Conservation (phyloP, 176 grass and related monocot genomes). For the Thalia dealbata region DNA sequence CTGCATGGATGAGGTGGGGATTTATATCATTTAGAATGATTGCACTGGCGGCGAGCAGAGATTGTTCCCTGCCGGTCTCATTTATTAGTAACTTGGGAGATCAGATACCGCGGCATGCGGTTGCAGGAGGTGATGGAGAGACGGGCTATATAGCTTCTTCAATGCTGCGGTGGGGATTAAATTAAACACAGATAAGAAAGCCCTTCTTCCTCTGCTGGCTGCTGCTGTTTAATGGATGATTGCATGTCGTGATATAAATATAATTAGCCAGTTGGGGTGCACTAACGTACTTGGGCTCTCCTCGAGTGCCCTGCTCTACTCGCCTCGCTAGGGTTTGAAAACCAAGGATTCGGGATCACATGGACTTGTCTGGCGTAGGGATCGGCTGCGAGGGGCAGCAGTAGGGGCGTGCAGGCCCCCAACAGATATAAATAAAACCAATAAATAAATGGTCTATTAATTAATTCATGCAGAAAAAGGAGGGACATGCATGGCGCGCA, state of each 20-base stretch:
- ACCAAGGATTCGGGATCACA: slow-evolving; percentile 41
- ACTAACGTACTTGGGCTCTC: slow-evolving; percentile 18
- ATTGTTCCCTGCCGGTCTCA: slow-evolving; percentile 26
- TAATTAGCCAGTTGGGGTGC: neutral
- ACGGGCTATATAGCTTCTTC: too few relatives aligned
- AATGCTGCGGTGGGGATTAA: too few relatives aligned
- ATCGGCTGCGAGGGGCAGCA: too few relatives aligned
- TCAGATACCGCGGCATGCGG: neutral
- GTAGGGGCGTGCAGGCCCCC: too few relatives aligned
- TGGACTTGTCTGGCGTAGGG: slow-evolving; percentile 31
- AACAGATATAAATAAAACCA: too few relatives aligned
- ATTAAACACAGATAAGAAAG: too few relatives aligned
- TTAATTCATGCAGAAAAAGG: too few relatives aligned
- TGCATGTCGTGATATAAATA: too few relatives aligned
- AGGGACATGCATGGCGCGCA: too few relatives aligned
- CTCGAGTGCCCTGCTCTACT: too few relatives aligned
- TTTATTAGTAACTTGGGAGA: neutral
- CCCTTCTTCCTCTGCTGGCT: too few relatives aligned
- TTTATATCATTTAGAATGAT: slow-evolving; percentile 41
- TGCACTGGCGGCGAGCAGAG: slow-evolving; percentile 38
- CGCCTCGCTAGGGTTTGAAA: slow-evolving; percentile 37
- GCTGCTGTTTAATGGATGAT: neutral
- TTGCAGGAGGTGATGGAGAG: neutral
- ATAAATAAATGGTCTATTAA: too few relatives aligned
- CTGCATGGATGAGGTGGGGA: neutral